phyloP scores from a whole-genome alignment of 306 rosid genomes.

The Malus orientalis region DNA sequence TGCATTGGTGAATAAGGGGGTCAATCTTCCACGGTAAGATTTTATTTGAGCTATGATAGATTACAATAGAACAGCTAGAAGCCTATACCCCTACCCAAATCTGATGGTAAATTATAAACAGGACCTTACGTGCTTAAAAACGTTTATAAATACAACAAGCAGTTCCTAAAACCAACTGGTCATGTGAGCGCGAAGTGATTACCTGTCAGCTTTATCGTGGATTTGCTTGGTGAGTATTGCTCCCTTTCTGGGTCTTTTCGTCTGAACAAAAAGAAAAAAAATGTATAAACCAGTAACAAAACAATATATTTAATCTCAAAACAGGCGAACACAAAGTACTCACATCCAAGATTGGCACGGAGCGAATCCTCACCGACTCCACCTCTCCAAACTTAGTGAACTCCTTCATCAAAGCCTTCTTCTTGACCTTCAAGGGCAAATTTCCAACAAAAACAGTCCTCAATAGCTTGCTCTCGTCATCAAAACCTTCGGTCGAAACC shows the following conservation, averaged over 20 bases:
- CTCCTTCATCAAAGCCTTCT: constrained; percentile 66
- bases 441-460: constrained; percentile 94
- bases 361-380: constrained; percentile 89
- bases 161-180: background rate
- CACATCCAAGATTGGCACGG: constrained; percentile 81
- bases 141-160: background rate
- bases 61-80: background rate
- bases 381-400: constrained; percentile 81
- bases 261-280: constrained; percentile 39
- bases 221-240: constrained; percentile 68
- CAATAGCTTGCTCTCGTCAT: constrained; percentile 76
- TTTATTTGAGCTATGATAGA: background rate
- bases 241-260: constrained; percentile 76
- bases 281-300: background rate
- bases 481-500: constrained; percentile 76
- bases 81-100: background rate
- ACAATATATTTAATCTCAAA: background rate
- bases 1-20: background rate
- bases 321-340: constrained; percentile 22
- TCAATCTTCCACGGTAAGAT: background rate
- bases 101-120: background rate
- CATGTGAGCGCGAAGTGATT: constrained; percentile 5
- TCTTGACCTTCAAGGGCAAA: constrained; percentile 67
- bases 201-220: constrained; percentile 74
- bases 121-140: background rate